phyloP scores from a whole-genome alignment of 768 basidiomycete genomes.

The Termitomyces sp. region DNA sequence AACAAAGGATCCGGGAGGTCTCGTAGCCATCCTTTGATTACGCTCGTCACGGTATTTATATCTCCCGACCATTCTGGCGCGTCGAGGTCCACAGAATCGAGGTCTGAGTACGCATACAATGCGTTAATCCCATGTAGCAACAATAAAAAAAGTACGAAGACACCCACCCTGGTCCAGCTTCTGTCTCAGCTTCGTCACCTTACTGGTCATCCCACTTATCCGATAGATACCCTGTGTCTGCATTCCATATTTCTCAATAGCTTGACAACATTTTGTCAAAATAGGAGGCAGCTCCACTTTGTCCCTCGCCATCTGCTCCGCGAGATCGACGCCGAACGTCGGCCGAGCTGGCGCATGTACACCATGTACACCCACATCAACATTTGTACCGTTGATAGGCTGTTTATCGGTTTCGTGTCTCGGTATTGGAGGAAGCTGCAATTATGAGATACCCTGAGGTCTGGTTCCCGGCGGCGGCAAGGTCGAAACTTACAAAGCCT shows the following conservation, averaged over 20 bases:
- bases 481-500: constrained; percentile 75
- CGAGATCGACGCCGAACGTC: constrained; percentile 92
- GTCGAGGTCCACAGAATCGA: constrained; percentile 84
- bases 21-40: constrained; percentile 92
- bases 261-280: constrained; percentile 82
- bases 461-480: neutral
- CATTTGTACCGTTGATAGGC: constrained; percentile 23
- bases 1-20: constrained; percentile 93
- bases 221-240: constrained; percentile 88
- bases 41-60: constrained; percentile 94
- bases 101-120: constrained; percentile 39
- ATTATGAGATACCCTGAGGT: neutral
- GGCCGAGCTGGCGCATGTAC: constrained; percentile 52
- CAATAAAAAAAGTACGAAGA: neutral
- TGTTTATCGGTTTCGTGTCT: constrained; percentile 28
- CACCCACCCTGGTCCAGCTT: constrained; percentile 78
- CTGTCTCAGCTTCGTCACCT: constrained; percentile 78
- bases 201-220: constrained; percentile 85
- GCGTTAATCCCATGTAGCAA: neutral
- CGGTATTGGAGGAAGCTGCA: constrained; percentile 60
- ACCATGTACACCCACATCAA: constrained; percentile 46
- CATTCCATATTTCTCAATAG: constrained; percentile 89
- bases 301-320: constrained; percentile 92
- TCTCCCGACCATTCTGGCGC: constrained; percentile 88
- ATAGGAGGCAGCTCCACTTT: constrained; percentile 85